These are phyloP conservation scores for Neurospora sp. DNA, from an alignment of 495 filamentous ascomycete species.

Conservation along the genomic window DNA sequence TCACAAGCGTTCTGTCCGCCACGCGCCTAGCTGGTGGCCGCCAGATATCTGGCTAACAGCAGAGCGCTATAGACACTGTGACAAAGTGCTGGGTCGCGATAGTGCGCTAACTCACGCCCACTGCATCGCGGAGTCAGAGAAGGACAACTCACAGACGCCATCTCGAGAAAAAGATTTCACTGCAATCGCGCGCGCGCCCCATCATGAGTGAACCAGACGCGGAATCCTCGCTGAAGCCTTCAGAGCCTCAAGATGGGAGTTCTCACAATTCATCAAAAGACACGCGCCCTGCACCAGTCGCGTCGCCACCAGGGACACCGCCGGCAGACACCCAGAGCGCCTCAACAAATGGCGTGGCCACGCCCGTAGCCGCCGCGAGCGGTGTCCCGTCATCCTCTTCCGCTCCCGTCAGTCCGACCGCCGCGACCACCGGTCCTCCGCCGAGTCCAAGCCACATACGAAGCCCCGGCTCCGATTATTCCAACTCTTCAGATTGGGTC, in stretches of 20 bases:
- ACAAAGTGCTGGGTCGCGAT: background rate
- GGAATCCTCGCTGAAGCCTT: background rate
- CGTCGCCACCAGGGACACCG: background rate
- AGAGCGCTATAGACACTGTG: background rate
- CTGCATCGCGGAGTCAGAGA: background rate
- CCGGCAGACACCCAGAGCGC: background rate
- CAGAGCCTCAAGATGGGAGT: background rate
- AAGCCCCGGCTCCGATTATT: background rate
- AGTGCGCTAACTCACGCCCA: background rate
- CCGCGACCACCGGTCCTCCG: background rate
- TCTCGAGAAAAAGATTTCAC: background rate
- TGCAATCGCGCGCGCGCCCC: background rate
- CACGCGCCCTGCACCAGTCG: background rate
- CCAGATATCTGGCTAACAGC: background rate
- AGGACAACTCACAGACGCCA: background rate
- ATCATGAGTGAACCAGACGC: background rate
- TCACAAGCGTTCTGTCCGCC: background rate
- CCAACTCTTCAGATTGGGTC: background rate
- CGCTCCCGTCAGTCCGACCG: background rate
- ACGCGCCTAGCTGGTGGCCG: background rate
- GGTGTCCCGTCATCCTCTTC: background rate
- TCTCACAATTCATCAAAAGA: background rate
- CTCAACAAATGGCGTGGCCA: background rate
- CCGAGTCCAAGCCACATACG: background rate
- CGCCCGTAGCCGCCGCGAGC: background rate